Base-by-base conservation (phyloP, 768 basidiomycete genomes). In the Krasilnikovozyma curviuscula region DNA sequence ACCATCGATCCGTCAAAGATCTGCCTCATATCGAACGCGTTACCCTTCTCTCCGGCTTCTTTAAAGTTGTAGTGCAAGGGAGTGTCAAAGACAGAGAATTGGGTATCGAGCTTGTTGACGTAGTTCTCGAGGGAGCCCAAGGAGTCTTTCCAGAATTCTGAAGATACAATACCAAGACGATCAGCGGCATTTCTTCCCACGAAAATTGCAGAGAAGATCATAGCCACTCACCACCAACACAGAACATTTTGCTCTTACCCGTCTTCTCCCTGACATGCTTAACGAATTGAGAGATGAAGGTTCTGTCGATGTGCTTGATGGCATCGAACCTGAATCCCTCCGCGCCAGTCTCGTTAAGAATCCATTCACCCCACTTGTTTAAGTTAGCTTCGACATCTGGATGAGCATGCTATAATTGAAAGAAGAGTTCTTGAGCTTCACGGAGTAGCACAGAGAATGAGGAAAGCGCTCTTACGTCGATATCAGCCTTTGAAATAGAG, bases 11-110 rank as follows among this genome's bases (percentile, higher is more conserved):
- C 69, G 44, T 79, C 68, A 33, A 88, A 67, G 52, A 95, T 77
- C 28, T 61, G 73, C 52, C 84, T 68, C 39, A 95, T 70, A 64
- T 91, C 86, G 57, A 76, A 91, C 16, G 69, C 66, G 30, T 70
- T 69, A 27, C 77, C 72, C 14, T 68, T 37, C 35, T 37, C 35
- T 10, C 35, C 35, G 12, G 88, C 88, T 50, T 71, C 68, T 58
- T 78, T 70, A 59, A 89, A 78, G 55, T 83, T 84, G 65, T 76
- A 71, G 59, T 95, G 88, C 19, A 95, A 69, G 18, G 84, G 83
- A 7, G 84, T 83, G 60, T 93, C 88, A 55, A 93, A 93, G 59
- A 91, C 84, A 0, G 85, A 72, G 10, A 81, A 76, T 79, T 91
- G 63, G 29, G 50, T 46, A 44, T 59, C 63, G 24, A 66, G 55